Evolutionary conservation across 306 rosid genomes (phyloP), one percentile per base, ranked within the genome.

Genomic region (Acacia melanoxylon): DNA sequence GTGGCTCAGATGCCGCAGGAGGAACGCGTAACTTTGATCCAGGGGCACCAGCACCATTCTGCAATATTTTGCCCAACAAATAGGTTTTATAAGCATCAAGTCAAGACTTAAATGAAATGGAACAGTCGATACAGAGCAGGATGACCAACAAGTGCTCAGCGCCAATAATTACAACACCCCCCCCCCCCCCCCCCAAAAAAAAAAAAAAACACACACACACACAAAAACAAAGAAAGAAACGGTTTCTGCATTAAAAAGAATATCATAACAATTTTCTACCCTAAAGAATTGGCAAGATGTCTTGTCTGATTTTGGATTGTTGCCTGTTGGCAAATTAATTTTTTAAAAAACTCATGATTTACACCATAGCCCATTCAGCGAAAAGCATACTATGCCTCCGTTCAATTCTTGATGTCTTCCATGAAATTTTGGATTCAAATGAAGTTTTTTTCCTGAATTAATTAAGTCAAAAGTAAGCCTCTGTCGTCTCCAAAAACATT

Each of bases 21-120:
- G 97, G 91, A 85, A 86, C 84, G 8, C 97, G 97, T 4, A 90
- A 63, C 88, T 93, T 95, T 68, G 98, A 89, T 74, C 90, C 91
- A 51, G 92, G 90, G 63, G 90, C 92, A 76, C 84, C 72, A 45
- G 75, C 45, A 6, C 94, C 93, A 69, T 95, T 95, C 99, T 94
- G 86, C 84, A 89, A 80, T 46, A 71, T 82, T 58, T 82, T 41
- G 76, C 29, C 73, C 71, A 76, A 41, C 44, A 79, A 71, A 72
- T 45, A 16, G 42, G 71, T 81, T 61, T 45, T 45, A 71, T 81
- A 51, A 81, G 72, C 8, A 51, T 41, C 54, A 81, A 17, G 6
- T 61, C 56, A 45, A 33, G 27, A 52, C 77, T 61, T 67, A 78
- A 74, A 70, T 75, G 77, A 70, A 45, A 84, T 45, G 56, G 33